Conservation (phyloP, 768 basidiomycete species). For the Solioccasus polychromus region DNA sequence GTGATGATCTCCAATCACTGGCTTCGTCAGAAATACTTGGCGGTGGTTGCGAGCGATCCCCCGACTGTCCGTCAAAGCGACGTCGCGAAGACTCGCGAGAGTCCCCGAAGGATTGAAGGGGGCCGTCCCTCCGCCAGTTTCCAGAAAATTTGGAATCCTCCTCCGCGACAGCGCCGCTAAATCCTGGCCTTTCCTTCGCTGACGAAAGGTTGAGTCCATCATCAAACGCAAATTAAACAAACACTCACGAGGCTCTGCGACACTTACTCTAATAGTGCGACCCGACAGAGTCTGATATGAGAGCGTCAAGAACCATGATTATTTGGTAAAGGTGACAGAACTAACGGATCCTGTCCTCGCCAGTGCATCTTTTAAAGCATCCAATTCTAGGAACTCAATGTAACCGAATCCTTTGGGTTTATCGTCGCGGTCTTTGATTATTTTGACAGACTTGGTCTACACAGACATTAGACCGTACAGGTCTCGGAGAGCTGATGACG, state of each 20-base stretch:
- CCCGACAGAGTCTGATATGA: conserved; percentile 65
- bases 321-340: conserved; percentile 3
- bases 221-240: not conserved
- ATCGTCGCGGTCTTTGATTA: conserved; percentile 90
- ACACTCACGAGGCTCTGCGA: conserved; percentile 91
- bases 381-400: conserved; percentile 87
- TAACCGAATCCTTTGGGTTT: conserved; percentile 99
- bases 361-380: conserved; percentile 83
- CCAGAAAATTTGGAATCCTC: conserved; percentile 82
- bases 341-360: conserved; percentile 67
- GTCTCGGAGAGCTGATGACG: conserved; percentile 9
- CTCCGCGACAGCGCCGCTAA: conserved; percentile 48
- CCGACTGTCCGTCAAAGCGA: conserved; percentile 55
- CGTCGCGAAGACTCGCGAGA: conserved; percentile 64
- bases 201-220: conserved; percentile 11
- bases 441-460: conserved; percentile 82
- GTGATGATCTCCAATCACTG: conserved; percentile 71
- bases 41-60: conserved; percentile 42
- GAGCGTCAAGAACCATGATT: not conserved
- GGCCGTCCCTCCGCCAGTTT: conserved; percentile 86
- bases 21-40: conserved; percentile 57
- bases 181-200: conserved; percentile 77
- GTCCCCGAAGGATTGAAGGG: conserved; percentile 67
- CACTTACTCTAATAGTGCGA: conserved; percentile 82
- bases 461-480: conserved; percentile 2